Base-by-base conservation (phyloP, 208 protist genomes). In the Jaenimonas drosophilae region DNA sequence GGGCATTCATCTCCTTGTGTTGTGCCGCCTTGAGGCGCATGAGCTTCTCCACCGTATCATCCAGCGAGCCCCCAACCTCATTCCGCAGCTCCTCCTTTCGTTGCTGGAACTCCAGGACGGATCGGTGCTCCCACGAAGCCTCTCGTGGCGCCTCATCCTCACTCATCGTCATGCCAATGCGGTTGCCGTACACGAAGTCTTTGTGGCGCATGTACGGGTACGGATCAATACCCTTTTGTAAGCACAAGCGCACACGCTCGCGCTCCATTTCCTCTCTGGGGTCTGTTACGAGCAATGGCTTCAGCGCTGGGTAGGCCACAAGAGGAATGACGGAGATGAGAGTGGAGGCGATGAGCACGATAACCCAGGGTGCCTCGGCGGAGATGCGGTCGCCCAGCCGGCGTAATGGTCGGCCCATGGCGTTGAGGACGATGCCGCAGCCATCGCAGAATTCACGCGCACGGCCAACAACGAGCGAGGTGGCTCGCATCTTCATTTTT, bases 221-320 rank as follows among this genome's bases (percentile, higher is more conserved):
- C 1, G 86, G 86, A 46, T 94, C 86, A 36, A 94, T 80, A 39
- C 86, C 86, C 54, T 94, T 94, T 57, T 94, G 78, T 48, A 94
- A 65, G 49, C 86, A 94, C 34, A 91, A 41, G 5, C 81, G 77
- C 54, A 91, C 86, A 17, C 81, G 77, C 55, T 94, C 81, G 56
- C 80, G 76, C 63, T 94, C 81, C n/a, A 63, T 58, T 11, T 49
- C 32, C 6, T 44, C 48, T 11, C 86, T 75, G 5, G 30, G 25
- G 48, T 80, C 78, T 14, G 60, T 53, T 28, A 63, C 57, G 20
- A 88, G 30, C 40, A 73, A 74, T 16, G 68, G 59, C 55, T 85
- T 86, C 41, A 91, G 40, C n/a, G 56, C 45, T 0, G 86, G 78
- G 42, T 90, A 88, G 3, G 40, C 24, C 11, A 89, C 9, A 1